phyloP scores from a whole-genome alignment of 495 filamentous ascomycete genomes.

The Penicillium crystallinum region DNA sequence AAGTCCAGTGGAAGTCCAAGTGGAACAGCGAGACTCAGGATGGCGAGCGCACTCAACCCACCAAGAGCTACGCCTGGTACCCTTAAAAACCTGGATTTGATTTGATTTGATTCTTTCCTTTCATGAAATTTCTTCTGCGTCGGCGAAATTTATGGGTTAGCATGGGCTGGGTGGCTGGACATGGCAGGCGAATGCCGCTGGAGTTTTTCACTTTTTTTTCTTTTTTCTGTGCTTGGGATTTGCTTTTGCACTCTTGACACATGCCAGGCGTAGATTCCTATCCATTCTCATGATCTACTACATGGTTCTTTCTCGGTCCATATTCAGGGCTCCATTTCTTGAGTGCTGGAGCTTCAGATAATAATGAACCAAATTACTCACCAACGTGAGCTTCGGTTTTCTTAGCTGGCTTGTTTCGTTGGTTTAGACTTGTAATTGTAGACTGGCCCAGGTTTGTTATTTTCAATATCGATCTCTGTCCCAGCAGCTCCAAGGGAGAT shows the following conservation, averaged over 20 bases:
- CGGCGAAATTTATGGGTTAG: constrained; percentile 10
- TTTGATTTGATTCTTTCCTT: constrained; percentile 3
- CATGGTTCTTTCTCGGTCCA: not conserved
- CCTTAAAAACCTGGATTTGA: constrained; percentile 20
- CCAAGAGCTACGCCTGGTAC: constrained; percentile 49
- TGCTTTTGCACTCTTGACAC: not conserved
- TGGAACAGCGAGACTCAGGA: constrained; percentile 62
- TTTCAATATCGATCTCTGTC: not conserved
- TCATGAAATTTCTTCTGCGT: constrained; percentile 1
- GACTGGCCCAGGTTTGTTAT: too few species aligned
- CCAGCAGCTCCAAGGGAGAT: not conserved
- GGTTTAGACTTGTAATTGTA: not conserved
- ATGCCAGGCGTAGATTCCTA: not conserved
- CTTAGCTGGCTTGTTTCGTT: not conserved
- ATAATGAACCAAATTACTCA: not conserved
- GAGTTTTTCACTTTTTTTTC: constrained; percentile 10
- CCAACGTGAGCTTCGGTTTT: too few species aligned
- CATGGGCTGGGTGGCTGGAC: constrained; percentile 14
- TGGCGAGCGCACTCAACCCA: constrained; percentile 41
- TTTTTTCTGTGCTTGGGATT: not conserved
- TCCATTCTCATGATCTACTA: not conserved
- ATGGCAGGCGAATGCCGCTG: constrained; percentile 12
- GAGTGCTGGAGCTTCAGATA: not conserved
- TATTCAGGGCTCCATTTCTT: not conserved
- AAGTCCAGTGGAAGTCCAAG: constrained; percentile 64